phyloP scores from a whole-genome alignment of 2,329 filamentous ascomycete genomes.

The Ophiostoma ips region DNA sequence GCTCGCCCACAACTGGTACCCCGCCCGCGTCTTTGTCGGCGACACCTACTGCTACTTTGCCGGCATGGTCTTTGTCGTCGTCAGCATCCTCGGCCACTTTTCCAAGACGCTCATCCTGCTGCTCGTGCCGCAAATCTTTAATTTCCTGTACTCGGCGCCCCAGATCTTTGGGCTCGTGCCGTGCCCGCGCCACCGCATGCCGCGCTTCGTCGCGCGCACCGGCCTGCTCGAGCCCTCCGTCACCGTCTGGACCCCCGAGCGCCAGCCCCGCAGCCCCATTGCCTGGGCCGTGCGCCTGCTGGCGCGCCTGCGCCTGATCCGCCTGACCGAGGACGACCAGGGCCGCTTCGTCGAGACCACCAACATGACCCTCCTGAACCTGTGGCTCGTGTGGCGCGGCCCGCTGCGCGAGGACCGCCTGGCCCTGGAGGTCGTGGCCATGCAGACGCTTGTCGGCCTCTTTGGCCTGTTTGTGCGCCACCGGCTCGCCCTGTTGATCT shows the following conservation, averaged over 20 bases:
- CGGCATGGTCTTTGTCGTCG: constrained; percentile 96
- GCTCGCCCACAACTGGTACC: constrained; percentile 88
- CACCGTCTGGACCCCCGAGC: constrained; percentile 55
- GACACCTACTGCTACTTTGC: constrained; percentile 99
- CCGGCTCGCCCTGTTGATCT: constrained; percentile 72
- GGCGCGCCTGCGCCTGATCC: constrained; percentile 51
- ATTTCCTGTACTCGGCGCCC: constrained; percentile 85
- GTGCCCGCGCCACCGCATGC: constrained; percentile 84
- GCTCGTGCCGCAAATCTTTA: constrained; percentile 87
- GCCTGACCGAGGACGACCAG: constrained; percentile 50
- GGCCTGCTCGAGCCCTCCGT: constrained; percentile 78
- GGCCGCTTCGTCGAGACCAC: constrained; percentile 63
- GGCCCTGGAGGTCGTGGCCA: constrained; percentile 61
- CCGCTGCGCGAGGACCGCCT: constrained; percentile 78
- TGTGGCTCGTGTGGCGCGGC: constrained; percentile 93
- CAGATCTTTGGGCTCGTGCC: constrained; percentile 84
- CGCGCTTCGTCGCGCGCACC: constrained; percentile 72
- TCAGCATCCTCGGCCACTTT: constrained; percentile 93
- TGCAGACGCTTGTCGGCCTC: constrained; percentile 67
- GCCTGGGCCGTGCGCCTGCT: constrained; percentile 53
- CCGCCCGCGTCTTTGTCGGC: constrained; percentile 86
- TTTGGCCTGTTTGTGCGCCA: constrained; percentile 76
- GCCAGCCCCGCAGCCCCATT: constrained; percentile 54
- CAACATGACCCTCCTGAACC: constrained; percentile 86
- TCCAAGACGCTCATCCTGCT: constrained; percentile 89